Conservation (phyloP, 2,329 filamentous ascomycete species). For the Incumbomyces lentus region DNA sequence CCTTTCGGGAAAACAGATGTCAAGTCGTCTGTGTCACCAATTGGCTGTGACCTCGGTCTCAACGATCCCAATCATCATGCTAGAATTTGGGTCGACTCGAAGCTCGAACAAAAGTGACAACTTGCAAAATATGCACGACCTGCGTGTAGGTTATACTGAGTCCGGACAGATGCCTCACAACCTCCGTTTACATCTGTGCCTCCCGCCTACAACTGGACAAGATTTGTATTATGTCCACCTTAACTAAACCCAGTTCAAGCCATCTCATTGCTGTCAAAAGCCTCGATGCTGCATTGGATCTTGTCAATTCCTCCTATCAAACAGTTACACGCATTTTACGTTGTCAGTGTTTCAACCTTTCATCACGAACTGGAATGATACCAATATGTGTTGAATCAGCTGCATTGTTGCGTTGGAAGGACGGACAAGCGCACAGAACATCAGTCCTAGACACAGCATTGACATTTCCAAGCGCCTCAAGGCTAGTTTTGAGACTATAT, state of each 20-base stretch:
- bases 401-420: slow-evolving; percentile 6
- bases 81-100: not conserved
- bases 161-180: not conserved
- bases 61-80: not conserved
- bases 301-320: not conserved
- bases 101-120: slow-evolving; percentile 1
- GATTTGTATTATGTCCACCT: not conserved
- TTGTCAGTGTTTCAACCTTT: slow-evolving; percentile 2
- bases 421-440: not conserved
- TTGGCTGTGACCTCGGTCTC: no score
- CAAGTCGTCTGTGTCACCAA: no score
- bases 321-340: slow-evolving; percentile 3
- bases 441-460: slow-evolving; percentile 1
- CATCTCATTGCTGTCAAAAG: no score
- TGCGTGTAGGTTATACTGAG: not conserved
- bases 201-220: not conserved
- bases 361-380: not conserved
- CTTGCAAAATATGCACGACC: not conserved
- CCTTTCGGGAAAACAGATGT: no score
- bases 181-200: not conserved
- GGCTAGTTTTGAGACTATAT: slow-evolving; percentile 29
- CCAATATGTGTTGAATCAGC: slow-evolving; percentile 10
- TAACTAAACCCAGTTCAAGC: not conserved
- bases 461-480: slow-evolving; percentile 15
- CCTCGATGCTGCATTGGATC: no score